phyloP scores from a whole-genome alignment of 192 early-diverging fungal genomes.

The Coemansia sp. region DNA sequence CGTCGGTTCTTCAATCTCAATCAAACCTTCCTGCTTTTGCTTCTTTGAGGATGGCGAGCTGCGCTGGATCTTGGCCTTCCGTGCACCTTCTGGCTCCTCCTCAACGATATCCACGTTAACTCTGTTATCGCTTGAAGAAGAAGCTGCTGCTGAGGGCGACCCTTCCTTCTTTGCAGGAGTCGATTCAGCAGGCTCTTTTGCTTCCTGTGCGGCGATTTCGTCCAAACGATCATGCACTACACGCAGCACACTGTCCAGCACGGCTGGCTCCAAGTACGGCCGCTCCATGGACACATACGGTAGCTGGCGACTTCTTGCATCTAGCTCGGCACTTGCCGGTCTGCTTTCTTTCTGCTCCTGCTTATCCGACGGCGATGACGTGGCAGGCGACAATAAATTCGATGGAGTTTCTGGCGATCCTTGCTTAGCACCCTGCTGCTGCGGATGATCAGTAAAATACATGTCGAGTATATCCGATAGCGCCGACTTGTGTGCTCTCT shows the following conservation, averaged over 20 bases:
- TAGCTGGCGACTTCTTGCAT: background rate
- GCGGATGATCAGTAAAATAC: conserved; percentile 20
- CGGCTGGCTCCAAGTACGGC: conserved; percentile 14
- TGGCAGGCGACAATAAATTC: background rate
- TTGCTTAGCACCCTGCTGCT: background rate
- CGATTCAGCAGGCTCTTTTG: conserved; percentile 6
- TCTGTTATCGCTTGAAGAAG: conserved; percentile 1
- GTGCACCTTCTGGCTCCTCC: background rate
- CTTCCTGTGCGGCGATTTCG: conserved; percentile 36
- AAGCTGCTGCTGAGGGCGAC: background rate
- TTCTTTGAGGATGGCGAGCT: background rate
- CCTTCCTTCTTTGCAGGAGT: conserved; percentile 1
- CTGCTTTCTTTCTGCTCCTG: too few relatives aligned
- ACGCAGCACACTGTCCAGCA: conserved; percentile 37
- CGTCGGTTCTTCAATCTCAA: conserved; percentile 46
- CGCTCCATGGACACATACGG: background rate
- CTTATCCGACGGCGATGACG: background rate
- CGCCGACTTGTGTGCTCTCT: conserved; percentile 28
- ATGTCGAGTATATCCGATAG: conserved; percentile 23
- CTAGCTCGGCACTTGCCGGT: too few relatives aligned
- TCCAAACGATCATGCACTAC: conserved; percentile 37
- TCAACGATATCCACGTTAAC: conserved; percentile 25
- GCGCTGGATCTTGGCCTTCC: conserved; percentile 1
- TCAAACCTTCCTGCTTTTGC: conserved; percentile 6
- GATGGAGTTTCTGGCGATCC: background rate